A percentile compares a stretch with the other conserved stretches of the same genome.
phyloP scores from a whole-genome alignment of 192 early-diverging fungal genomes.

The Chytriomyces confervae region DNA sequence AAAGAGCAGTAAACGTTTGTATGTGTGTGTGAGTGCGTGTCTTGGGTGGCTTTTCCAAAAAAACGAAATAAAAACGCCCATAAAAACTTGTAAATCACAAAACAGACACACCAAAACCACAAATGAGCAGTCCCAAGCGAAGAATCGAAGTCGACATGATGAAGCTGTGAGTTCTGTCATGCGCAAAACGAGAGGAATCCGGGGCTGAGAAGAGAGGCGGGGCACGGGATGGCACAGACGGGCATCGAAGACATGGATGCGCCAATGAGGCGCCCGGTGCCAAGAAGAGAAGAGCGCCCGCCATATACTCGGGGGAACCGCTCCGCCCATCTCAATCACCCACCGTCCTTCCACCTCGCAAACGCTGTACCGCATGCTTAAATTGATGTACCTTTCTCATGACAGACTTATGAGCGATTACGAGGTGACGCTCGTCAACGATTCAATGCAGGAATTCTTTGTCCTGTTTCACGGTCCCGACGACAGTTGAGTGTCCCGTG shows the following conservation, averaged over 20 bases:
- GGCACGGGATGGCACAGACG: not conserved
- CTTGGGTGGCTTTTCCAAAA: too few species aligned
- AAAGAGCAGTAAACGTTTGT: too few species aligned
- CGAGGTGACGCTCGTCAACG: slow-evolving; percentile 97
- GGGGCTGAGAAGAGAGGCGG: not conserved
- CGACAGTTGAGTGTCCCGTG: slow-evolving; percentile 70
- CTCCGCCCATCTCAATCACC: not conserved
- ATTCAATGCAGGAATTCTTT: slow-evolving; percentile 99
- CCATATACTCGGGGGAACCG: too few species aligned
- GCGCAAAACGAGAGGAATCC: not conserved
- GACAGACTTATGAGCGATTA: slow-evolving; percentile 98
- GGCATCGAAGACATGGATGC: too few species aligned
- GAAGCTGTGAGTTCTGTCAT: slow-evolving; percentile 78
- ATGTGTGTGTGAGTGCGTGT: too few species aligned
- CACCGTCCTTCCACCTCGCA: not conserved
- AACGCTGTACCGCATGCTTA: not conserved
- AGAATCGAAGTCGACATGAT: slow-evolving; percentile 49
- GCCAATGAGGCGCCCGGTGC: too few species aligned
- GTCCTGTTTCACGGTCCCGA: slow-evolving; percentile 91
- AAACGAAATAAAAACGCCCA: not conserved
- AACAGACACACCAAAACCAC: not conserved
- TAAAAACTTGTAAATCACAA: slow-evolving; percentile 8
- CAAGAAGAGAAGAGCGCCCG: too few species aligned
- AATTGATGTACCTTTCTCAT: not conserved
- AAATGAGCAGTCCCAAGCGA: slow-evolving; percentile 30